Evolutionary conservation across 495 filamentous ascomycete species (phyloP).

Genomic region (Aspergillus biplanus): DNA sequence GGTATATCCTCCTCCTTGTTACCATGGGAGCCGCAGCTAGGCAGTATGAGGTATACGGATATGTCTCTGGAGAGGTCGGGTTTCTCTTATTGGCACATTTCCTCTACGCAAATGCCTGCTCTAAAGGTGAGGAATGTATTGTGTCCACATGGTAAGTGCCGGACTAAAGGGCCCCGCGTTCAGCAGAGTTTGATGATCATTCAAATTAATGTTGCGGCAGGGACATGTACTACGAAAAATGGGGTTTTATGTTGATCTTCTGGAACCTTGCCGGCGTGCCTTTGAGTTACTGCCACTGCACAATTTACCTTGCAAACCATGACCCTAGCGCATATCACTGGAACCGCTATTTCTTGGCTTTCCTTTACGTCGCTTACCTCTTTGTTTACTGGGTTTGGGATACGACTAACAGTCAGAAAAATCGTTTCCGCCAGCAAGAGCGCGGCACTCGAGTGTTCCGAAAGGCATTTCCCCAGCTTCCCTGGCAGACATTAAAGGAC

Average conservation of each 20-base stretch:
- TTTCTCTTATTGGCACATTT: conserved; percentile 94
- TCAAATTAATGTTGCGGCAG: conserved; percentile 33
- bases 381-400: conserved; percentile 94
- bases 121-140: conserved; percentile 96
- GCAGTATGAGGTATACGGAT: conserved; percentile 89
- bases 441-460: conserved; percentile 72
- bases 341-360: conserved; percentile 66
- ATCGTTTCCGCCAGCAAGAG: conserved; percentile 84
- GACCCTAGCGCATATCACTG: conserved; percentile 79
- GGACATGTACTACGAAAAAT: conserved; percentile 99
- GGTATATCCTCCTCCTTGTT: conserved; percentile 89
- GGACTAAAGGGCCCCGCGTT: not conserved
- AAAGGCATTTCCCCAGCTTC: conserved; percentile 89
- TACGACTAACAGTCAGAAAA: conserved; percentile 91
- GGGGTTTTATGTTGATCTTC: conserved; percentile 99
- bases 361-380: conserved; percentile 74
- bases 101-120: conserved; percentile 94
- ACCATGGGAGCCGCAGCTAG: conserved; percentile 76
- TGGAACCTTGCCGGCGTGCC: conserved; percentile 98
- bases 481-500: conserved; percentile 86
- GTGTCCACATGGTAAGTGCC: conserved; percentile 75
- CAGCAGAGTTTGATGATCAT: not conserved
- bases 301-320: conserved; percentile 90
- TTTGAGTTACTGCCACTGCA: conserved; percentile 95
- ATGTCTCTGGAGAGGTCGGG: conserved; percentile 83